Conservation (phyloP, 768 basidiomycete species). For the Sporobolomyces roseus region DNA sequence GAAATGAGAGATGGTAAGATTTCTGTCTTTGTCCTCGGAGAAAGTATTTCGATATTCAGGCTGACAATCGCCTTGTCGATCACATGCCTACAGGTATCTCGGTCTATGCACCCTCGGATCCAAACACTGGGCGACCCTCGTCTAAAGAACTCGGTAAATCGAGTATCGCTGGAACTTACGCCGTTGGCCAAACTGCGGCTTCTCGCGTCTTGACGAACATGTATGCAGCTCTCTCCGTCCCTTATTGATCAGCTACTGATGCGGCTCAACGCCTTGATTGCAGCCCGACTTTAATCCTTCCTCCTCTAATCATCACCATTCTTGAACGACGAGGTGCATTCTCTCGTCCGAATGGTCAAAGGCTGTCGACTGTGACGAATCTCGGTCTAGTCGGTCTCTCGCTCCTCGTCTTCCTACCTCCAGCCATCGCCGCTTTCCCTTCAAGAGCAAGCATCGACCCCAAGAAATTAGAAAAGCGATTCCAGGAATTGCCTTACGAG, state of each 20-base stretch:
- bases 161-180: conserved; percentile 49
- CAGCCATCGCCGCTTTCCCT: conserved; percentile 52
- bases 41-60: neutral
- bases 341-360: conserved; percentile 47
- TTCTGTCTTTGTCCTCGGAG: conserved; percentile 9
- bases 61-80: neutral
- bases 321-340: conserved; percentile 49
- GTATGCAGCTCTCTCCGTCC: conserved; percentile 38
- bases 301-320: conserved; percentile 50
- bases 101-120: conserved; percentile 34
- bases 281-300: conserved; percentile 52
- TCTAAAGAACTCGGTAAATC: conserved; percentile 49
- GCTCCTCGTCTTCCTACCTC: conserved; percentile 51
- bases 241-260: neutral
- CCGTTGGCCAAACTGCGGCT: conserved; percentile 51
- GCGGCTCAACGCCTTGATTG: neutral
- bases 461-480: conserved; percentile 49
- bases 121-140: conserved; percentile 8
- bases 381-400: conserved; percentile 49
- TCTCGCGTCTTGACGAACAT: conserved; percentile 51
- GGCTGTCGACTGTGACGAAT: conserved; percentile 46
- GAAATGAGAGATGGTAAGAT: conserved; percentile 52
- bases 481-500: conserved; percentile 42
- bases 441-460: conserved; percentile 49
- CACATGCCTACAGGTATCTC: conserved; percentile 25